Evolutionary conservation across 768 basidiomycete genomes (phyloP), one percentile per base, ranked within the genome.

Genomic region (Termitomyces eurrhizus): DNA sequence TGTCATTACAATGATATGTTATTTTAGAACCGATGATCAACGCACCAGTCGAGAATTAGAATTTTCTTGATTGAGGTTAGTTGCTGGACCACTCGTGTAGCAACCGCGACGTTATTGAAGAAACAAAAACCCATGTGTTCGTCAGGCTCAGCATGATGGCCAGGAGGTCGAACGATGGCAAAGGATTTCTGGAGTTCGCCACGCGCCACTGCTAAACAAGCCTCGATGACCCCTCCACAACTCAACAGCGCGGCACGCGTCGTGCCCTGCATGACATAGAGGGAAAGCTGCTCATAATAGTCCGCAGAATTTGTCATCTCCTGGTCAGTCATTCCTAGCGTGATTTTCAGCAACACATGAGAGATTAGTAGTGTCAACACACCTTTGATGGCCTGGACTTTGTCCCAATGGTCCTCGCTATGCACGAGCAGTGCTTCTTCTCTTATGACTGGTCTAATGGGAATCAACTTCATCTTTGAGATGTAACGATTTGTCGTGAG

Each of bases 81-180:
- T 63, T 89, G 76, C 70, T 92, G 88, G 21, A 91, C 86, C 29
- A 94, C 90, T 67, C 86, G 85, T 21, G 93, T 84, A 1, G 95
- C 95, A 16, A 99, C 91, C 0, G 97, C 90, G 37, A 96, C 95
- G 69, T 99, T 99, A 73, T 99, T 99, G 78, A 95, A 97, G 78
- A 99, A 97, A 74, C 97, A 98, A 73, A 99, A 99, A 1, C 97
- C 97, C 95, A 98, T 98, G 64, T 93, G 92, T 70, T 95, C 90
- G 64, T 97, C 93, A 5, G 97, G 97, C 70, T 99, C 97, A 7
- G 97, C 95, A 69, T 99, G 97, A 71, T 99, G 97, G 0, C 97
- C 97, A 0, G 97, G 97, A 13, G 97, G 97, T 56, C 97, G 85
- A 39, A 98, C 95, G 62, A 98, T 93, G 2, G 97, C 97, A 70